Evolutionary conservation across 2,329 filamentous ascomycete genomes (phyloP), one percentile per base, ranked within the genome.

Genomic region (Colletotrichum sp.): DNA sequence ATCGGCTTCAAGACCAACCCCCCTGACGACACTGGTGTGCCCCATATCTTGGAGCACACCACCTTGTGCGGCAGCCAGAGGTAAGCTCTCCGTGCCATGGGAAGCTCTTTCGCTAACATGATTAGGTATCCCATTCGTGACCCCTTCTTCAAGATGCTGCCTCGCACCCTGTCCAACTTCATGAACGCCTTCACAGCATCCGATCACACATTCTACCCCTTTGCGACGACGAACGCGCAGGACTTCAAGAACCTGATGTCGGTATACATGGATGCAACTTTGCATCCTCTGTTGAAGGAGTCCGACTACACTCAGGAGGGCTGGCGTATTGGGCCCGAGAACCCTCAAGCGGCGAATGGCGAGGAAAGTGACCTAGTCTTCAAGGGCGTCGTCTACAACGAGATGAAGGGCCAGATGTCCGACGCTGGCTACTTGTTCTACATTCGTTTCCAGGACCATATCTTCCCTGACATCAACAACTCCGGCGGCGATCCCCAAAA

Each of bases 371-470:
- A 92, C 78, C 87, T 98, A 55, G 95, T 98, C 1, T 99, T 99
- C 89, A 99, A 99, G 87, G 96, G 96, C 30, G 97, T 99, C 2
- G 96, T 99, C 1, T 99, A 99, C 87, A 99, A 99, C 81, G 97
- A 99, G 87, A 99, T 99, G 97, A 99, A 99, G 87, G 97, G 97
- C 0, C 96, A 98, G 83, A 98, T 99, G 93, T 99, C 97, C 3
- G 97, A 99, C 84, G 96, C 96, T 8, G 95, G 95, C 79, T 99
- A 99, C 81, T 88, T 99, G 1, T 99, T 95, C 88, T 99, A 98
- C 84, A 98, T 98, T 79, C 92, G 94, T 69, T 99, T 98, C 85
- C 95, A 98, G 82, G 96, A 99, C 80, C 94, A 97, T 83, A 95
- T 99, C 70, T 97, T 98, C 82, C 97, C 97, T 0, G 94, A 94